phyloP scores from a whole-genome alignment of 257 asterid genomes.

The Nicotiana undulata region DNA sequence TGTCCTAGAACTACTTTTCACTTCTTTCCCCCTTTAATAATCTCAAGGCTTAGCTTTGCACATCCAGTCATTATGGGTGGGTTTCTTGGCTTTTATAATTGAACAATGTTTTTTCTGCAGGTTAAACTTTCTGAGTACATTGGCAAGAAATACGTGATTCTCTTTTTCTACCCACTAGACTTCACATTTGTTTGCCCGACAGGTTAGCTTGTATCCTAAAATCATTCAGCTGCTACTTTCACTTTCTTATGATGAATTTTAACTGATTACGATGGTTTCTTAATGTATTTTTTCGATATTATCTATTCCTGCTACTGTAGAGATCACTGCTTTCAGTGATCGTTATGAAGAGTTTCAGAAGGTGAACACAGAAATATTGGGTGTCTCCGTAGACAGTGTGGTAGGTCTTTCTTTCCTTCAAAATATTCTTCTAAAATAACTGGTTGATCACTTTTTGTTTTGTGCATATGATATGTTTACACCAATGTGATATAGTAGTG shows the following conservation, averaged over 20 bases:
- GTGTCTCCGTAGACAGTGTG: slow-evolving; percentile 48
- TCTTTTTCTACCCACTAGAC: slow-evolving; percentile 67
- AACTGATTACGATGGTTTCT: slow-evolving; percentile 2
- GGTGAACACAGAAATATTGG: slow-evolving; percentile 39
- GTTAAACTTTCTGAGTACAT: slow-evolving; percentile 89
- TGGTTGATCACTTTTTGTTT: neutral
- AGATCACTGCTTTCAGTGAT: slow-evolving; percentile 74
- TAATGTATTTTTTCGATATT: neutral
- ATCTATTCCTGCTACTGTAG: slow-evolving; percentile 27
- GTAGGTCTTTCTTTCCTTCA: slow-evolving; percentile 14
- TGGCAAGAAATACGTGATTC: slow-evolving; percentile 88
- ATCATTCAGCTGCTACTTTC: neutral
- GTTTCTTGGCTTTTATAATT: neutral
- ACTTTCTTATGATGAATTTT: neutral
- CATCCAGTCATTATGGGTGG: neutral
- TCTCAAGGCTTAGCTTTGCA: neutral
- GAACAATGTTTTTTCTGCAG: slow-evolving; percentile 32
- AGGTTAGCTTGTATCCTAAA: slow-evolving; percentile 29
- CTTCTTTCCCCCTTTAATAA: neutral
- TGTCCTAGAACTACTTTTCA: neutral
- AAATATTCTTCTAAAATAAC: neutral
- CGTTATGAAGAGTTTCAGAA: slow-evolving; percentile 39
- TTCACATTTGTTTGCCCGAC: slow-evolving; percentile 97
- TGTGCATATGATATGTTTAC: neutral
- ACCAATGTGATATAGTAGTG: neutral